Evolutionary conservation across 495 filamentous ascomycete species (phyloP), one percentile per base, ranked within the genome.

Genomic region (Podospora bellae-mahoneyi): DNA sequence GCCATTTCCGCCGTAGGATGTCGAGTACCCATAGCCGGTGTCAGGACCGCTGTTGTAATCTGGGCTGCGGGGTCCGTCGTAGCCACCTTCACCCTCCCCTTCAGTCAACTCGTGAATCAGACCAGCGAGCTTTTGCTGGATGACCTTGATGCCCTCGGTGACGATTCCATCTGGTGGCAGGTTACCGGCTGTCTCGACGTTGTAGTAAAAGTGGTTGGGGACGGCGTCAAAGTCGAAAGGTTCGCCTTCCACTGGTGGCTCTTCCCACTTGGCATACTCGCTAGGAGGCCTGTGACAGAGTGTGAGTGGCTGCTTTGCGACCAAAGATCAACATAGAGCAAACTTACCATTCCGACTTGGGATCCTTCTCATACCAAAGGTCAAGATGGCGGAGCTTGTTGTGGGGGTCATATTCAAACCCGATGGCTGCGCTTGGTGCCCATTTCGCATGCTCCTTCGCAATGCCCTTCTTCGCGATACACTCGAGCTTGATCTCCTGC

Each of bases 361-460:
- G 77, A 83, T 96, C 89, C 73, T 89, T 81, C 83, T 99, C 95
- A 76, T 92, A 97, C 95, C 95, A 99, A 75, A 94, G 87, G 74
- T 96, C 91, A 55, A 92, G 81, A 81, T 99, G 95, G 67, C 85
- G 83, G 59, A 99, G 79, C 77, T 94, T 96, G 78, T 99, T 99
- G 76, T 94, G 90, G 67, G 95, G 95, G 75, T 99, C 95, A 78
- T 99, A 99, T 79, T 99, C 95, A 73, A 98, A 99, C 27, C 93
- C 95, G 62, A 99, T 89, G 5, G 95, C 96, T 66, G 93, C 84
- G 55, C 90, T 91, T 2, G 96, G 93, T 61, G 91, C 89, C 95
- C 95, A 99, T 77, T 99, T 99, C 0, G 96, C 90, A 82, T 99
- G 95, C 77, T 99, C 95, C 84, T 98, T 99, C 3, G 94, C 93